These are phyloP conservation scores for Bothriochloa decipiens DNA, from an alignment of 176 grass and related monocot species.

Conservation along the genomic window DNA sequence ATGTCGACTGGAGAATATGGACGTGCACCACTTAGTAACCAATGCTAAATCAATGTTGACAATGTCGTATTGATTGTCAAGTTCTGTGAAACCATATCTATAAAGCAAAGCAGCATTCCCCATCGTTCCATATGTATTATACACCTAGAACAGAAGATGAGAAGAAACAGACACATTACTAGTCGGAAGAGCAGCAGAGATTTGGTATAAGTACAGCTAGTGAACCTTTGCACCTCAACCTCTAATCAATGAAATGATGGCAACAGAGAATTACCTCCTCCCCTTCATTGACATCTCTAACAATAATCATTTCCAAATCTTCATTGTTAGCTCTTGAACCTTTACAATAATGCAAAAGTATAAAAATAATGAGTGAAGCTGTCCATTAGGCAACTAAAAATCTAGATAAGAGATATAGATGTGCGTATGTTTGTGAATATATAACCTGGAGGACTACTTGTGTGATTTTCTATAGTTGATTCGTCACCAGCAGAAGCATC, in stretches of 20 bases:
- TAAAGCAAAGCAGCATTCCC: constrained; percentile 96
- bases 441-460: constrained; percentile 64
- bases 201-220: neutral
- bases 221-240: neutral
- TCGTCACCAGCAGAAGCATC: constrained; percentile 51
- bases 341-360: constrained; percentile 26
- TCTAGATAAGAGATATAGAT: neutral
- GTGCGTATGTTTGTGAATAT: constrained; percentile 6
- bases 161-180: constrained; percentile 11
- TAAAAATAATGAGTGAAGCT: constrained; percentile 6
- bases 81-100: constrained; percentile 93
- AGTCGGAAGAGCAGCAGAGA: neutral
- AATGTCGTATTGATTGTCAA: constrained; percentile 75
- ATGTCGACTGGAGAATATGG: constrained; percentile 55
- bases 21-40: constrained; percentile 70
- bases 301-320: constrained; percentile 91
- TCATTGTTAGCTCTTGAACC: constrained; percentile 37
- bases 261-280: constrained; percentile 64
- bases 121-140: constrained; percentile 86
- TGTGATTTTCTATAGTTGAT: constrained; percentile 50
- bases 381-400: neutral
- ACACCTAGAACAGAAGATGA: constrained; percentile 60
- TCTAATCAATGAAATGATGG: constrained; percentile 35
- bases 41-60: constrained; percentile 80
- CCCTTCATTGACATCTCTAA: constrained; percentile 68